Conservation (phyloP, 139 green algal genomes). For the Zygnema cylindricum region DNA sequence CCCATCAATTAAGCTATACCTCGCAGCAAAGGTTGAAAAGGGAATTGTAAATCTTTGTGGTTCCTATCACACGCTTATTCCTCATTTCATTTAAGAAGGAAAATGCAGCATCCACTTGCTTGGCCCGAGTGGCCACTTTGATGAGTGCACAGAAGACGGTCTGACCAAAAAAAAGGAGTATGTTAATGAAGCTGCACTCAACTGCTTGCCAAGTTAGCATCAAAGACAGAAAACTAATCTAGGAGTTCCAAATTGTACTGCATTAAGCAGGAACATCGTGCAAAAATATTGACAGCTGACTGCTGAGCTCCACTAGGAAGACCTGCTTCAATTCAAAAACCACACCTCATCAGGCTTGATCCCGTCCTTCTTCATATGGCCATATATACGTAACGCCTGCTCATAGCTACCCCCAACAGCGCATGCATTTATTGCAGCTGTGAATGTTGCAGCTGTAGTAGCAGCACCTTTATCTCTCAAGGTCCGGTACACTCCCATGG, state of each 20-base stretch:
- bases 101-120: constrained; percentile 41
- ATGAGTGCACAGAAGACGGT: constrained; percentile 55
- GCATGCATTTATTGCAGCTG: constrained; percentile 51
- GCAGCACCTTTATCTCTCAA: constrained; percentile 25
- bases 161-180: too few relatives aligned
- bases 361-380: constrained; percentile 46
- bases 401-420: constrained; percentile 8
- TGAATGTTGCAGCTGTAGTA: constrained; percentile 26
- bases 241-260: too few relatives aligned
- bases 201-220: too few relatives aligned
- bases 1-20: too few relatives aligned
- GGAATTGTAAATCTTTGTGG: constrained; percentile 33
- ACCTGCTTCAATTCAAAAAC: too few relatives aligned
- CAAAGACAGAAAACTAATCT: too few relatives aligned
- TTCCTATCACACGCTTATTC: constrained; percentile 1
- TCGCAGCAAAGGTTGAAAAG: constrained; percentile 50
- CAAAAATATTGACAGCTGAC: too few relatives aligned
- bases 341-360: constrained; percentile 53
- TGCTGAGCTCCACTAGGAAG: too few relatives aligned
- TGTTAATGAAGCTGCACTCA: too few relatives aligned
- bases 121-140: constrained; percentile 35
- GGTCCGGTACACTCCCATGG: constrained; percentile 42
- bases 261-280: too few relatives aligned
- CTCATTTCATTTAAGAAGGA: constrained; percentile 42
- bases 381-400: constrained; percentile 36